Evolutionary conservation across 441 rosid genomes (phyloP).

Genomic region (Hura crepitans): DNA sequence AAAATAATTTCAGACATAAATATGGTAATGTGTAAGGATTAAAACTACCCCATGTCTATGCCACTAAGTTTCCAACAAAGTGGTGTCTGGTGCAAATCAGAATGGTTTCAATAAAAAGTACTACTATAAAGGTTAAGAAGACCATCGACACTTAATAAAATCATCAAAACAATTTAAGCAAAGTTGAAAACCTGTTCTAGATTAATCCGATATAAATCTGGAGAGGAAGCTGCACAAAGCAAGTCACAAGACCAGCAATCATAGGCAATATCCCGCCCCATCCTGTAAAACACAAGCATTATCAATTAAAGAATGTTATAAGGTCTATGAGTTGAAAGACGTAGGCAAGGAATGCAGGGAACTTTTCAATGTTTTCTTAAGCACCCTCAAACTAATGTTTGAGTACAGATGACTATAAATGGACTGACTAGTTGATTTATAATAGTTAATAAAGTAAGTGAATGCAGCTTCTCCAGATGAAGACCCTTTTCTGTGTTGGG

Average conservation of each 20-base stretch:
- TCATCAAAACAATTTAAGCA: neutral
- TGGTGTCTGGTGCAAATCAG: neutral
- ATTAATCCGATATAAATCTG: conserved; percentile 81
- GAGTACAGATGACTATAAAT: conserved; percentile 1
- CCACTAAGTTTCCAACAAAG: neutral
- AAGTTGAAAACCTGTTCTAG: conserved; percentile 61
- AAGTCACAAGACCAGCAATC: conserved; percentile 91
- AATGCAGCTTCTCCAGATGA: neutral
- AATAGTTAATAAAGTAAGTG: neutral
- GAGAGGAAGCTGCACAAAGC: conserved; percentile 95
- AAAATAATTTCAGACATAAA: conserved; percentile 13
- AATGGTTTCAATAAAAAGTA: neutral
- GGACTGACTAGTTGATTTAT: neutral
- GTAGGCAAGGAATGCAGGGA: neutral
- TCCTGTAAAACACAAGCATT: conserved; percentile 37
- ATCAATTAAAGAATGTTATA: neutral
- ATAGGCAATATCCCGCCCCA: conserved; percentile 86
- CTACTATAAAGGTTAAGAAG: neutral
- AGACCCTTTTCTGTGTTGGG: neutral
- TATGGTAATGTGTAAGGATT: neutral
- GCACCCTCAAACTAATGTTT: neutral
- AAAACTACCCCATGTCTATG: neutral
- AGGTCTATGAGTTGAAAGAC: neutral
- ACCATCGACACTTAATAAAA: neutral
- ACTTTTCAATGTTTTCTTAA: neutral